Percentiles rank a stretch among this genome's conserved stretches.
Conservation (phyloP, 2,329 filamentous ascomycete genomes). For the Balansia obtecta region DNA sequence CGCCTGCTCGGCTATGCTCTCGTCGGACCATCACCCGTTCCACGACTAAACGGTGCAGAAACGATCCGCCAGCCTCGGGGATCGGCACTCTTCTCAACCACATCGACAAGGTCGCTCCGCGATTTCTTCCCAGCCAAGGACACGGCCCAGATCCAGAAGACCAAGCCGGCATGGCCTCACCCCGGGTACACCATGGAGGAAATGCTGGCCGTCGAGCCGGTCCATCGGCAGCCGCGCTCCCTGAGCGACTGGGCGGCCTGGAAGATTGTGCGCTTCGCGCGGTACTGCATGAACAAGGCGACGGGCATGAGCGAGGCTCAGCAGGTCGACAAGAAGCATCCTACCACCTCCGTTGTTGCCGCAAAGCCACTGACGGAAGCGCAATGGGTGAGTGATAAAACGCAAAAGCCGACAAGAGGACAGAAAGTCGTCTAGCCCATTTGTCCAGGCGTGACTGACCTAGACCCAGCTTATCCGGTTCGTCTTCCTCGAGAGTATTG, state of each 20-base stretch:
- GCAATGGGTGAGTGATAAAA: conserved; percentile 74
- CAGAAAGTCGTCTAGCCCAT: no score
- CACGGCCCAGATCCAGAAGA: conserved; percentile 48
- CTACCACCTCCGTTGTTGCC: conserved; percentile 40
- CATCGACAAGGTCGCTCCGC: conserved; percentile 30
- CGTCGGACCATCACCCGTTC: conserved; percentile 4
- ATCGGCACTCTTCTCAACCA: conserved; percentile 36
- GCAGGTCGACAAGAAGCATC: conserved; percentile 44
- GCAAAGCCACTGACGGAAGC: conserved; percentile 60
- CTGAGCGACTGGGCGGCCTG: conserved; percentile 71
- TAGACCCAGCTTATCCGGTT: conserved; percentile 58
- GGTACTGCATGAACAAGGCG: conserved; percentile 69
- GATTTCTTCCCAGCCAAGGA: conserved; percentile 52
- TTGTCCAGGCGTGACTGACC: conserved; percentile 22
- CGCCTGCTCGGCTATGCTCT: conserved; percentile 5
- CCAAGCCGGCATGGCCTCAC: conserved; percentile 56
- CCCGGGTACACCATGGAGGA: conserved; percentile 66
- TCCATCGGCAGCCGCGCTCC: conserved; percentile 61
- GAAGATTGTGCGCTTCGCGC: conserved; percentile 59
- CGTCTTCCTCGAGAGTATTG: conserved; percentile 88
- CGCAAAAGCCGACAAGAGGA: no score
- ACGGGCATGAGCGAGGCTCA: conserved; percentile 67
- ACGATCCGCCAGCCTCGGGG: conserved; percentile 5
- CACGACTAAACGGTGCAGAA: conserved; percentile 9
- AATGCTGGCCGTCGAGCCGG: conserved; percentile 61